Percentiles rank a stretch among this genome's conserved stretches.
These are phyloP conservation scores for Ceratobasidium sp. DNA, from an alignment of 1,284 basidiomycete genomes.

Conservation along the genomic window DNA sequence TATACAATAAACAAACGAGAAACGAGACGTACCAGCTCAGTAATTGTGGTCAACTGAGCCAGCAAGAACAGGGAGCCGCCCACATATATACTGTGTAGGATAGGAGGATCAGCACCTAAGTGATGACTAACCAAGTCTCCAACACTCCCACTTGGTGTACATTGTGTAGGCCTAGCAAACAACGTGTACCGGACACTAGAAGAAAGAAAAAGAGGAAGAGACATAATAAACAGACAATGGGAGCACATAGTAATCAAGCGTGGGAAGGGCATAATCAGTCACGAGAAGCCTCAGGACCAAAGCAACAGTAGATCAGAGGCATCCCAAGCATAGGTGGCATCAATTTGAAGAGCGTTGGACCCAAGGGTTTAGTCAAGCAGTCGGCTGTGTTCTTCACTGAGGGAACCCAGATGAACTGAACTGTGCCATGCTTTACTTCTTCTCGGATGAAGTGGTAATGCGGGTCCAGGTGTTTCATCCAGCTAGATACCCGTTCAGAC, in stretches of 20 bases:
- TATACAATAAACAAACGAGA: too few species aligned
- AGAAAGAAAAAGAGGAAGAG: not conserved
- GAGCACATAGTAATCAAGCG: too few species aligned
- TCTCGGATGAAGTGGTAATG: slow-evolving; percentile 52
- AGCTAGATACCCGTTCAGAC: slow-evolving; percentile 48
- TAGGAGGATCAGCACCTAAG: too few species aligned
- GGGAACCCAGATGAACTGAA: slow-evolving; percentile 28
- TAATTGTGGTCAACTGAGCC: not conserved
- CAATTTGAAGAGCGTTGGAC: not conserved
- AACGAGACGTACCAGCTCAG: slow-evolving; percentile 9
- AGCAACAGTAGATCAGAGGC: not conserved
- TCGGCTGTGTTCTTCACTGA: slow-evolving; percentile 45
- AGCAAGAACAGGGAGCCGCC: not conserved
- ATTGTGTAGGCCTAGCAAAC: not conserved
- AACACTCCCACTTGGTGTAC: slow-evolving; percentile 10
- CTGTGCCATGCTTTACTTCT: slow-evolving; percentile 36
- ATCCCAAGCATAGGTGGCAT: slow-evolving; percentile 27
- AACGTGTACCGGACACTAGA: not conserved
- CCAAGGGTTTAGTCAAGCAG: slow-evolving; percentile 45
- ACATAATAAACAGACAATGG: not conserved
- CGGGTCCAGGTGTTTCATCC: slow-evolving; percentile 54
- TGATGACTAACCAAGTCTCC: too few species aligned
- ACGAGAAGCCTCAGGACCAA: not conserved
- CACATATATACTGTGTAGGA: not conserved
- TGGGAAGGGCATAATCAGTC: not conserved